These are phyloP conservation scores for Neurospora sp. DNA, from an alignment of 495 filamentous ascomycete species.

Conservation along the genomic window DNA sequence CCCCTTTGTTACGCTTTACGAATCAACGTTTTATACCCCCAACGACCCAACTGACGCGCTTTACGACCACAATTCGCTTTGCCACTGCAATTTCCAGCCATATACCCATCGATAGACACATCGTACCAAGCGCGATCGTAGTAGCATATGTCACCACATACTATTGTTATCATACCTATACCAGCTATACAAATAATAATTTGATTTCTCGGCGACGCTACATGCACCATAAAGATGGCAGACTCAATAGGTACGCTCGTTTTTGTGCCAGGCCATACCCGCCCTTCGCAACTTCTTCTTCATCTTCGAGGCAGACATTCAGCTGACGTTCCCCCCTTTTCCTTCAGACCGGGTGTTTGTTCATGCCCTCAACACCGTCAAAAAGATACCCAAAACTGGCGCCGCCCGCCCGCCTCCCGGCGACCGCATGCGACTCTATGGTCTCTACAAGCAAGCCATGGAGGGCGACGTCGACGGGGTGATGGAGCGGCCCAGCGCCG, in stretches of 20 bases:
- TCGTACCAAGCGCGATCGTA: not conserved
- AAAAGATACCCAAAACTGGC: conserved; percentile 90
- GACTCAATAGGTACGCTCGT: conserved; percentile 39
- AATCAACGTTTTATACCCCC: not conserved
- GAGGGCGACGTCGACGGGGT: conserved; percentile 91
- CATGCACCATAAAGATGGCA: conserved; percentile 25
- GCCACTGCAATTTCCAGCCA: not conserved
- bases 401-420: conserved; percentile 74
- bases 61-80: not conserved
- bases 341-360: conserved; percentile 87
- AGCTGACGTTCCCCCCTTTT: conserved; percentile 9
- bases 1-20: not conserved
- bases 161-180: not conserved
- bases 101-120: not conserved
- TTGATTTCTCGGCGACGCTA: not conserved
- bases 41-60: not conserved
- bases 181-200: not conserved
- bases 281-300: not conserved
- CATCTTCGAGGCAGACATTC: conserved; percentile 3
- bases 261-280: not conserved
- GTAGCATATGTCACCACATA: not conserved
- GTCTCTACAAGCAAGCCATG: conserved; percentile 98
- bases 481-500: conserved; percentile 67
- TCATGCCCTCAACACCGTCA: conserved; percentile 96
- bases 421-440: conserved; percentile 86